These are phyloP conservation scores for Handroanthus guayacan DNA, from an alignment of 257 asterid species.

Conservation along the genomic window DNA sequence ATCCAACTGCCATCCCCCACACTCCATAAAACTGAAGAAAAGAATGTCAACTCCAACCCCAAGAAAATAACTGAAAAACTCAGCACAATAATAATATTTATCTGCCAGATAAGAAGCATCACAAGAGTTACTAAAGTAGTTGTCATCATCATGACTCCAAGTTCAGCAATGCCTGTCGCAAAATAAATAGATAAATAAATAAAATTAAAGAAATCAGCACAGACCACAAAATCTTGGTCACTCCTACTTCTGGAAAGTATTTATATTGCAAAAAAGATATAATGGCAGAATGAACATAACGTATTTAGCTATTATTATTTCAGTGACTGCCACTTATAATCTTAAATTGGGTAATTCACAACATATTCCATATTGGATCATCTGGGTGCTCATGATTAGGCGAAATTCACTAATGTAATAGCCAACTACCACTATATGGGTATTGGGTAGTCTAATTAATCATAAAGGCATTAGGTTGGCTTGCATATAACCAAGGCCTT, in stretches of 20 bases:
- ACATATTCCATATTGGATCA: slow-evolving; percentile 30
- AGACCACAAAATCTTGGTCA: slow-evolving; percentile 37
- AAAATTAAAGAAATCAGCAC: slow-evolving; percentile 35
- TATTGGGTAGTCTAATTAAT: not conserved
- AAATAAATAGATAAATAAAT: too few relatives aligned
- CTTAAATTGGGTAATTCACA: not conserved
- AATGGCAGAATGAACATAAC: not conserved
- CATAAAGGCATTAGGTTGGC: not conserved
- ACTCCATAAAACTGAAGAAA: slow-evolving; percentile 90
- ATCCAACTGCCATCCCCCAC: slow-evolving; percentile 99
- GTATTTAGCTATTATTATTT: not conserved
- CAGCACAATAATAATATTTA: slow-evolving; percentile 70
- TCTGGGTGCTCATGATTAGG: slow-evolving; percentile 18
- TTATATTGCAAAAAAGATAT: not conserved
- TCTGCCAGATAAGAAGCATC: slow-evolving; percentile 99
- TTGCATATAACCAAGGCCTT: not conserved
- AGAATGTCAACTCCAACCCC: slow-evolving; percentile 85
- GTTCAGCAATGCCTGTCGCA: slow-evolving; percentile 88
- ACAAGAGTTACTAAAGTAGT: slow-evolving; percentile 85
- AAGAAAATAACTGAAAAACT: slow-evolving; percentile 67
- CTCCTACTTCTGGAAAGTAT: not conserved
- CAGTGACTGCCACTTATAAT: not conserved
- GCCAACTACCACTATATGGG: not conserved
- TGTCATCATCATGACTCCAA: slow-evolving; percentile 98
- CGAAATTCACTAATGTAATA: not conserved